Evolutionary conservation across 176 grass and related monocot species (phyloP).

Genomic region (Secale cereale): DNA sequence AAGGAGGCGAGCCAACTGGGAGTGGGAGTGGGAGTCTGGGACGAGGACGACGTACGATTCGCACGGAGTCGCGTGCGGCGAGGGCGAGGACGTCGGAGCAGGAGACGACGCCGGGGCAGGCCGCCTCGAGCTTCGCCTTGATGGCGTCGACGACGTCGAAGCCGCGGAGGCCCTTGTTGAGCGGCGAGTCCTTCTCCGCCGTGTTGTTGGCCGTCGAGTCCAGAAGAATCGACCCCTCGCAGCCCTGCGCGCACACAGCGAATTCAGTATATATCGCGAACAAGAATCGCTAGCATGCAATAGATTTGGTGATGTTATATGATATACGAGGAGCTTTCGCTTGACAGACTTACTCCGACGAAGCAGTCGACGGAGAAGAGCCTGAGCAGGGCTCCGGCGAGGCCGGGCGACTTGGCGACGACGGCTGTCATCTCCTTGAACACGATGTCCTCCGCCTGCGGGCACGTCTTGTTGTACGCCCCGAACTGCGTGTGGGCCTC

Average conservation of each 20-base stretch:
- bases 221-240: conserved; percentile 68
- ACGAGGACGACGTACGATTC: not conserved
- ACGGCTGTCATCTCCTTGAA: conserved; percentile 38
- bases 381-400: conserved; percentile 45
- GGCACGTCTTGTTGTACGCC: conserved; percentile 70
- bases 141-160: conserved; percentile 51
- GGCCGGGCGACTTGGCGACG: conserved; percentile 36
- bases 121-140: conserved; percentile 56
- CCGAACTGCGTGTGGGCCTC: conserved; percentile 39
- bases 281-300: no score
- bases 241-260: conserved; percentile 30
- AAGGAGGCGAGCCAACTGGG: no score
- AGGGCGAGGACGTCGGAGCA: conserved; percentile 5
- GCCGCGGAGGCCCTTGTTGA: conserved; percentile 48
- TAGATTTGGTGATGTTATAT: no score
- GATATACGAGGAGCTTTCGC: no score
- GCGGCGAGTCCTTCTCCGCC: conserved; percentile 65
- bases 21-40: no score
- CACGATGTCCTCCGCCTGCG: conserved; percentile 53
- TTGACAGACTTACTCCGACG: conserved; percentile 6
- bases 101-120: conserved; percentile 8
- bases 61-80: not conserved
- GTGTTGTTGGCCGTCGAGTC: conserved; percentile 49
- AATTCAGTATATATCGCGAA: no score
- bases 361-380: conserved; percentile 78